Conservation (phyloP, 2,329 filamentous ascomycete species). For the Colletotrichum aenigma region DNA sequence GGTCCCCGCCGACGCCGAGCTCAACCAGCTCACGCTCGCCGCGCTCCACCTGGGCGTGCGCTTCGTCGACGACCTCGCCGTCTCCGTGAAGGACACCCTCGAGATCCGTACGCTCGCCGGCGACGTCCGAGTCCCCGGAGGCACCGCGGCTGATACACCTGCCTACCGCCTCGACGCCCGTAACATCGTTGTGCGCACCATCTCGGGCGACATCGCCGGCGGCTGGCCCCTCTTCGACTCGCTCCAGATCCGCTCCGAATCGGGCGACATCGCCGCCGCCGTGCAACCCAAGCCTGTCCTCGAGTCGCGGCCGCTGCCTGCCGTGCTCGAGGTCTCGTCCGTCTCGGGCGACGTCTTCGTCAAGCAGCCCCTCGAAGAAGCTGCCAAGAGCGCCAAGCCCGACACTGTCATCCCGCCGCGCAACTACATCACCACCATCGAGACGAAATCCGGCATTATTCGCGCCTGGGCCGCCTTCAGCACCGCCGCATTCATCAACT, state of each 20-base stretch:
- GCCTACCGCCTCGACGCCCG: slow-evolving; percentile 48
- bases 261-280: slow-evolving; percentile 45
- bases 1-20: slow-evolving; percentile 42
- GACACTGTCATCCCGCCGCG: slow-evolving; percentile 41
- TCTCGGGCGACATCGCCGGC: slow-evolving; percentile 48
- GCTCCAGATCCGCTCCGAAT: slow-evolving; percentile 47
- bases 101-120: slow-evolving; percentile 42
- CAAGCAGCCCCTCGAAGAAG: slow-evolving; percentile 40
- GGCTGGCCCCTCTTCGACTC: slow-evolving; percentile 56
- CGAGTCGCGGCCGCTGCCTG: slow-evolving; percentile 36
- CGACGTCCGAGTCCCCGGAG: slow-evolving; percentile 36
- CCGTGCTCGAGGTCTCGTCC: slow-evolving; percentile 44
- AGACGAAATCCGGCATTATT: slow-evolving; percentile 50
- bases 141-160: slow-evolving; percentile 6
- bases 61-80: slow-evolving; percentile 42
- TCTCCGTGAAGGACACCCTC: slow-evolving; percentile 32
- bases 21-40: slow-evolving; percentile 41
- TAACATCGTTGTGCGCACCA: slow-evolving; percentile 44
- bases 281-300: slow-evolving; percentile 46
- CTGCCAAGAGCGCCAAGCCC: slow-evolving; percentile 19
- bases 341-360: slow-evolving; percentile 48
- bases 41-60: slow-evolving; percentile 43
- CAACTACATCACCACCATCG: slow-evolving; percentile 49
- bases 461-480: slow-evolving; percentile 43
- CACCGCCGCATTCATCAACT: slow-evolving; percentile 35